Evolutionary conservation across 495 filamentous ascomycete species (phyloP).

Genomic region (Neurospora sp.): DNA sequence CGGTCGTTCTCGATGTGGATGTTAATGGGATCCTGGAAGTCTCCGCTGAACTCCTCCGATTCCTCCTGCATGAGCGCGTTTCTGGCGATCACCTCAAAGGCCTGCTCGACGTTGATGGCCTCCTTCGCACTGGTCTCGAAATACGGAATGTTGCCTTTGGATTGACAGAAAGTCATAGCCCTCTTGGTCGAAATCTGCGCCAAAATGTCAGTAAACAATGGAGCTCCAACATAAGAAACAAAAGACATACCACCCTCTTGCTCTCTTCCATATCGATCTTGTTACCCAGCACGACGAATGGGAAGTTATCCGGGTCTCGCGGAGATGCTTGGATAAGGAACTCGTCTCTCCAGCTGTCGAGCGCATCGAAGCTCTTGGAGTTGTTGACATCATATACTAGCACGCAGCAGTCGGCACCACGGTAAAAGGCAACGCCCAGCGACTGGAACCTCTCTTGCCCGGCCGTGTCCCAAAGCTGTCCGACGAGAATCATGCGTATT

Average conservation of each 20-base stretch:
- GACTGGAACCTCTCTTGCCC: slow-evolving; percentile 98
- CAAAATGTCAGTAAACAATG: slow-evolving; percentile 5
- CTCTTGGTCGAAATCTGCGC: slow-evolving; percentile 79
- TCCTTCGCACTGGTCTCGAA: slow-evolving; percentile 99
- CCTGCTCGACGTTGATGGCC: slow-evolving; percentile 95
- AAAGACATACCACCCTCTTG: slow-evolving; percentile 66
- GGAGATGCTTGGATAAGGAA: slow-evolving; percentile 97
- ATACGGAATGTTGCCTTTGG: slow-evolving; percentile 93
- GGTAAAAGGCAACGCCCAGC: slow-evolving; percentile 94
- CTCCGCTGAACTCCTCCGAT: slow-evolving; percentile 81
- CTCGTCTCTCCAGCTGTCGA: slow-evolving; percentile 97
- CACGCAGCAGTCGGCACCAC: slow-evolving; percentile 97
- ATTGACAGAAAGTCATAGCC: slow-evolving; percentile 94
- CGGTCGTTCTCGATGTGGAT: slow-evolving; percentile 87
- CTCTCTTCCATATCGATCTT: slow-evolving; percentile 99
- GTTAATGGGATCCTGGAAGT: slow-evolving; percentile 95
- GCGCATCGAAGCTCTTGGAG: slow-evolving; percentile 94
- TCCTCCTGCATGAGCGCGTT: slow-evolving; percentile 96
- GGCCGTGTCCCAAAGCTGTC: slow-evolving; percentile 93
- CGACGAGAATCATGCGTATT: not conserved
- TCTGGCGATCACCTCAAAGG: slow-evolving; percentile 97
- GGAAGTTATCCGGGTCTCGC: slow-evolving; percentile 93
- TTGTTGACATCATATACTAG: slow-evolving; percentile 99
- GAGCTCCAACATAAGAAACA: not conserved
- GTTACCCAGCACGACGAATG: slow-evolving; percentile 96